phyloP scores from a whole-genome alignment of 345 rosid genomes.

The Pistacia vera region DNA sequence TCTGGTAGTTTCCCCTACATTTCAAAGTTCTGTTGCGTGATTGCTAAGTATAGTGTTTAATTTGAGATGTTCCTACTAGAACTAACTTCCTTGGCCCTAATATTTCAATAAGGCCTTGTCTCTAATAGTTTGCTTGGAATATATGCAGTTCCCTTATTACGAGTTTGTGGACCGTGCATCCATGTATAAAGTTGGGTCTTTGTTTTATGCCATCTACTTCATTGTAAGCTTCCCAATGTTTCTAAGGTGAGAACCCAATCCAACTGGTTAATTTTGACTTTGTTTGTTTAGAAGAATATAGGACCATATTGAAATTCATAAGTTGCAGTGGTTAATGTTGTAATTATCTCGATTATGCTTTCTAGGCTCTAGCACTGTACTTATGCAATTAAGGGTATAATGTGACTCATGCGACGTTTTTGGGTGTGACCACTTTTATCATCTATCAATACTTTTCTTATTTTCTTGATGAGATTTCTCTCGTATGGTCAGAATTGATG shows the following conservation, averaged over 20 bases:
- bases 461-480: not conserved
- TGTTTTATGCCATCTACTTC: slow-evolving; percentile 97
- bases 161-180: slow-evolving; percentile 92
- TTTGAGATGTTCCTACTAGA: not conserved
- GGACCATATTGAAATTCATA: not conserved
- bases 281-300: not conserved
- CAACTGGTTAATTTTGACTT: not conserved
- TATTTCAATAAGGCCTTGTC: not conserved
- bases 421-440: not conserved
- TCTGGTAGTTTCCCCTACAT: not conserved
- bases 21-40: not conserved
- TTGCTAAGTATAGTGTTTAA: not conserved
- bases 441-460: not conserved
- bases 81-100: not conserved
- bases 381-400: not conserved
- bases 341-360: not conserved
- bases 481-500: slow-evolving; percentile 69
- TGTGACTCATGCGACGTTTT: not conserved
- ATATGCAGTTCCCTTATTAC: slow-evolving; percentile 92
- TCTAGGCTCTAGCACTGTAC: not conserved
- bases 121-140: slow-evolving; percentile 25
- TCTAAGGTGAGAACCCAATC: slow-evolving; percentile 64
- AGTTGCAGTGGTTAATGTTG: not conserved
- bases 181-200: slow-evolving; percentile 94
- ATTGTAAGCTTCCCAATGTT: slow-evolving; percentile 99